These are phyloP conservation scores for Hemileccinum rubropunctum DNA, from an alignment of 768 basidiomycete genomes.

Conservation along the genomic window DNA sequence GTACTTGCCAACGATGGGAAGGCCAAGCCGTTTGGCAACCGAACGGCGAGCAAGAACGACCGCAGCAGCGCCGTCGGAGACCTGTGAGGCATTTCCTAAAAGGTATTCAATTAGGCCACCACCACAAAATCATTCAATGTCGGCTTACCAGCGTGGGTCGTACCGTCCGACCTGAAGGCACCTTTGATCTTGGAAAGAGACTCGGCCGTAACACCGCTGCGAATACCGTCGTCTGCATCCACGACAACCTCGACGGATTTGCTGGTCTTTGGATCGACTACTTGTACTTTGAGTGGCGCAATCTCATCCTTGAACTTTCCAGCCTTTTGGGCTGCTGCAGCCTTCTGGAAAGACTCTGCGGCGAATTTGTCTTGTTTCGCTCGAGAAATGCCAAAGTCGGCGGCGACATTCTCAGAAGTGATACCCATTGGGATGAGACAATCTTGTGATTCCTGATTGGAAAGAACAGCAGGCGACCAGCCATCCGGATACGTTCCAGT, in stretches of 20 bases:
- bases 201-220: slow-evolving; percentile 80
- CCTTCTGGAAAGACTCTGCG: slow-evolving; percentile 81
- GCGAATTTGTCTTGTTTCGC: slow-evolving; percentile 82
- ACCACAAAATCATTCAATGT: neutral
- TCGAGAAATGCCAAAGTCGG: slow-evolving; percentile 72
- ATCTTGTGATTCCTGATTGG: slow-evolving; percentile 69
- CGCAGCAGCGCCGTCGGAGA: slow-evolving; percentile 91
- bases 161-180: slow-evolving; percentile 74
- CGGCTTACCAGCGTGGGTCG: slow-evolving; percentile 65
- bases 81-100: slow-evolving; percentile 78
- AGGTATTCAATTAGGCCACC: slow-evolving; percentile 1
- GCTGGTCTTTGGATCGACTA: slow-evolving; percentile 72
- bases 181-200: slow-evolving; percentile 79
- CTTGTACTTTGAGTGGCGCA: slow-evolving; percentile 69
- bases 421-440: slow-evolving; percentile 89
- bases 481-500: slow-evolving; percentile 50
- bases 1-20: slow-evolving; percentile 88
- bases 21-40: slow-evolving; percentile 74
- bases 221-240: slow-evolving; percentile 80
- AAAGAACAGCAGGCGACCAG: slow-evolving; percentile 64
- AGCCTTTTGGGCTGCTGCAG: slow-evolving; percentile 72
- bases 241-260: slow-evolving; percentile 65
- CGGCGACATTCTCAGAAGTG: slow-evolving; percentile 91
- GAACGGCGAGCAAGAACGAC: slow-evolving; percentile 81
- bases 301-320: slow-evolving; percentile 86